Conservation (phyloP, 2,329 filamentous ascomycete species). For the Verticillium longisporum region DNA sequence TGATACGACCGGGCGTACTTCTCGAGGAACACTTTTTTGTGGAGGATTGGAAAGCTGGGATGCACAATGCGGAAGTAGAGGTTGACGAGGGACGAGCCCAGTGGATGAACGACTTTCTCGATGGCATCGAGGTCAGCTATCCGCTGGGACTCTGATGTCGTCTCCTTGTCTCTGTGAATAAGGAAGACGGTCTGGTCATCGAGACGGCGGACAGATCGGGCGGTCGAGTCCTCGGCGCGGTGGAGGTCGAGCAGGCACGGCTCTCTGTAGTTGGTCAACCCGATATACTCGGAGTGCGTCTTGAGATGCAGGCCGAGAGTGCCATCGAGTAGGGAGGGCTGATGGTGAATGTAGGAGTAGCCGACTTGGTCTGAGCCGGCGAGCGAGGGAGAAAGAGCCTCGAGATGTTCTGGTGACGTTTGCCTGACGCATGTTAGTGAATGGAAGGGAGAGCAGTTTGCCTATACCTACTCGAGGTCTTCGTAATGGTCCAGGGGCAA, state of each 20-base stretch:
- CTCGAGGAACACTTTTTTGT: conserved; percentile 55
- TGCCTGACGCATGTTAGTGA: conserved; percentile 1
- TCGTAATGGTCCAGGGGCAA: conserved; percentile 10
- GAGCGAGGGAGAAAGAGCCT: conserved; percentile 10
- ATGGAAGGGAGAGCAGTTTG: not conserved
- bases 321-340: conserved; percentile 24
- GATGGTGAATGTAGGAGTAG: conserved; percentile 4
- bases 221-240: conserved; percentile 36
- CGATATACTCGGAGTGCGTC: conserved; percentile 54
- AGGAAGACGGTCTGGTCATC: conserved; percentile 28
- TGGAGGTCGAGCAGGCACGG: conserved; percentile 50
- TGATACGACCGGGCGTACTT: conserved; percentile 51
- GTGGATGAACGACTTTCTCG: conserved; percentile 54
- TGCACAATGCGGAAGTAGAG: conserved; percentile 61
- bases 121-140: conserved; percentile 40
- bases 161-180: conserved; percentile 26
- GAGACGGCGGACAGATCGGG: conserved; percentile 22
- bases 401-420: conserved; percentile 10
- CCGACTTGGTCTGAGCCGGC: conserved; percentile 10
- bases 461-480: conserved; percentile 10
- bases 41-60: conserved; percentile 50
- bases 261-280: conserved; percentile 52
- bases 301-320: conserved; percentile 50
- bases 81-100: conserved; percentile 57
- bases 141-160: conserved; percentile 31